Evolutionary conservation across 208 protist genomes (phyloP), one percentile per base, ranked within the genome.

Genomic region (Leishmania lainsoni): DNA sequence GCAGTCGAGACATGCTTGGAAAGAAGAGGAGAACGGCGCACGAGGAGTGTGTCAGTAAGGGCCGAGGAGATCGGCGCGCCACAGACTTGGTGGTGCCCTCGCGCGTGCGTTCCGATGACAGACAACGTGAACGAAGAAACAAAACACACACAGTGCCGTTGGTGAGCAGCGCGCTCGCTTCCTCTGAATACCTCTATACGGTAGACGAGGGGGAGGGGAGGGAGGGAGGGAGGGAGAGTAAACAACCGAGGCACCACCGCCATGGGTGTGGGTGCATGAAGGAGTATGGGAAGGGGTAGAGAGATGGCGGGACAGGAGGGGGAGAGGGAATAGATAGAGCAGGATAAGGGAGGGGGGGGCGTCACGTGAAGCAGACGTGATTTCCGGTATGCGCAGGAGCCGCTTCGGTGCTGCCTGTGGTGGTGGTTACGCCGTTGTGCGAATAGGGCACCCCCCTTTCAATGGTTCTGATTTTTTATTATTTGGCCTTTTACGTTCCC

Each of bases 1-100:
- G 94, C 17, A 99, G 86, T 45, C 96, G 90, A 82, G 97, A 98
- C 93, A 96, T 97, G 20, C 16, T 26, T 39, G 68, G 20, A 80
- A 32, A 54, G 29, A 59, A 48, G n/a, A 69, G 78, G n/a, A 69
- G 78, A 80, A 79, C 54, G 75, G 74, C 22, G 17, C 42, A 54
- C 35, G 39, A 51, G 42, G 69, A 14, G 69, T 29, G 14, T 70
- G 65, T 45, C 16, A 16, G 54, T 78, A 63, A 26, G 74, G 2
- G 32, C 29, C 16, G 29, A 54, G 29, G 74, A n/a, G n/a, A 20
- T 26, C 4, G 8, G 26, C 17, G 22, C 70, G 3, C 49, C 39
- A 4, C 48, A n/a, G 9, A 75, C 48, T 75, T 56, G 20, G 35
- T 20, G 17, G 22, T 48, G 20, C 32, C 6, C 32, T 49, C 66